phyloP scores from a whole-genome alignment of 148 eudicot genomes.

The Vaccinium vitisidaea region DNA sequence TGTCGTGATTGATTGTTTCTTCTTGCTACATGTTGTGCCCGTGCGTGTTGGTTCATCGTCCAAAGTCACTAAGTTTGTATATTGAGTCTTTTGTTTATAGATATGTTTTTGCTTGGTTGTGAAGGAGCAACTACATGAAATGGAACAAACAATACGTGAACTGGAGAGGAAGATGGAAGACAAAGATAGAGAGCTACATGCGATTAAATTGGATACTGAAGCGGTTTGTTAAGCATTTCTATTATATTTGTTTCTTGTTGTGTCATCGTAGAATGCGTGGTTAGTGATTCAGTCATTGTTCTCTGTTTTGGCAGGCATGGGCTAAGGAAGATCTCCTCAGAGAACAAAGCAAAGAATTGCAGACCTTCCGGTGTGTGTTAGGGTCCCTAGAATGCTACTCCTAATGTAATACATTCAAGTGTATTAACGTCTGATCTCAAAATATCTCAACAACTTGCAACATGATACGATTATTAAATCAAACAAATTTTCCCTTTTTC shows the following conservation, averaged over 20 bases:
- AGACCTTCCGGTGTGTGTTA: constrained; percentile 58
- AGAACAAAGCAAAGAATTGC: constrained; percentile 88
- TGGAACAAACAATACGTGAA: constrained; percentile 59
- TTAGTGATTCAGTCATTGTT: background rate
- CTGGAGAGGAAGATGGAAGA: constrained; percentile 80
- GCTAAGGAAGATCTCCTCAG: constrained; percentile 91
- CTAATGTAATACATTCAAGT: background rate
- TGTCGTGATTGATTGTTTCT: background rate
- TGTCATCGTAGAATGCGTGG: constrained; percentile 1
- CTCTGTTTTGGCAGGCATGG: constrained; percentile 66
- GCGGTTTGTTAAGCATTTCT: constrained; percentile 46
- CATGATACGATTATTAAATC: background rate
- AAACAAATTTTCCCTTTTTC: background rate
- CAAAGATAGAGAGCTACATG: constrained; percentile 81
- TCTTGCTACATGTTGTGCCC: background rate
- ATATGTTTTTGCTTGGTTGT: constrained; percentile 19
- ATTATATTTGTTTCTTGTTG: background rate
- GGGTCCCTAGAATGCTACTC: background rate
- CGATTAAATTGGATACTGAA: constrained; percentile 77
- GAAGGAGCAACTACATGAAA: constrained; percentile 84
- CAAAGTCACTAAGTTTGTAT: background rate
- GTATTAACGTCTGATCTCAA: background rate
- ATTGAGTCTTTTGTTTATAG: background rate
- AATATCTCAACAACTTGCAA: background rate
- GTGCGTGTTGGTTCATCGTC: background rate